Evolutionary conservation across 2,329 filamentous ascomycete genomes (phyloP).

Genomic region (Curvularia sp.): DNA sequence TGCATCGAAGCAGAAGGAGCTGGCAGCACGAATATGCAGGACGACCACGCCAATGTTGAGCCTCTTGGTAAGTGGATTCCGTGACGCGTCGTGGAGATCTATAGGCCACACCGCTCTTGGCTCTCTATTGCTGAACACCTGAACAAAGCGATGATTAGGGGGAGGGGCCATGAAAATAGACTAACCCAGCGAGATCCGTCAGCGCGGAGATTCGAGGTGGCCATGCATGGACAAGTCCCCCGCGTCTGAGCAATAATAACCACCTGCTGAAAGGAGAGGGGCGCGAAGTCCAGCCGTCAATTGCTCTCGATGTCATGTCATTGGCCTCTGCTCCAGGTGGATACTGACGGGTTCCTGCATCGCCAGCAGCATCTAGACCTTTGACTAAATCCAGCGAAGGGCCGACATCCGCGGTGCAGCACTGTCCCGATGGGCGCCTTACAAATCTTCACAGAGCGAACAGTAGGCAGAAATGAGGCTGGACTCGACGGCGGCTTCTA

Average conservation of each 20-base stretch:
- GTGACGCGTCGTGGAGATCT: neutral
- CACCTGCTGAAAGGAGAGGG: conserved; percentile 21
- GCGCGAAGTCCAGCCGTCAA: conserved; percentile 16
- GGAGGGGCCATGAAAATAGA: neutral
- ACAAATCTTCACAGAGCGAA: neutral
- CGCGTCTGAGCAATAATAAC: conserved; percentile 26
- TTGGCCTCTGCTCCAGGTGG: conserved; percentile 13
- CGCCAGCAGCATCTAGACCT: conserved; percentile 28
- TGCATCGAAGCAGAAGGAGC: conserved; percentile 16
- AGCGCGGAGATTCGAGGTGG: conserved; percentile 7
- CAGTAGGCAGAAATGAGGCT: neutral
- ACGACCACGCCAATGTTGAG: conserved; percentile 5
- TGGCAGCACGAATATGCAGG: conserved; percentile 10
- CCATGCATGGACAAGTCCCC: conserved; percentile 8
- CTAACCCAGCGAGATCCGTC: conserved; percentile 3
- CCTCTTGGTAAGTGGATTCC: neutral
- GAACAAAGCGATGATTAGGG: conserved; percentile 14
- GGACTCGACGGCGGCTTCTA: neutral
- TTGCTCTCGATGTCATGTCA: conserved; percentile 11
- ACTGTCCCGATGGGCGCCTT: conserved; percentile 5
- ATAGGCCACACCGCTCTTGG: conserved; percentile 2
- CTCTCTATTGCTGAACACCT: conserved; percentile 9
- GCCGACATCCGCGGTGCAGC: conserved; percentile 12
- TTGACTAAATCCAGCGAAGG: conserved; percentile 18
- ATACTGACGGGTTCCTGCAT: conserved; percentile 37